Base-by-base conservation (phyloP, 805 yeast genomes). In the Schwanniomyces vanrijiae region DNA sequence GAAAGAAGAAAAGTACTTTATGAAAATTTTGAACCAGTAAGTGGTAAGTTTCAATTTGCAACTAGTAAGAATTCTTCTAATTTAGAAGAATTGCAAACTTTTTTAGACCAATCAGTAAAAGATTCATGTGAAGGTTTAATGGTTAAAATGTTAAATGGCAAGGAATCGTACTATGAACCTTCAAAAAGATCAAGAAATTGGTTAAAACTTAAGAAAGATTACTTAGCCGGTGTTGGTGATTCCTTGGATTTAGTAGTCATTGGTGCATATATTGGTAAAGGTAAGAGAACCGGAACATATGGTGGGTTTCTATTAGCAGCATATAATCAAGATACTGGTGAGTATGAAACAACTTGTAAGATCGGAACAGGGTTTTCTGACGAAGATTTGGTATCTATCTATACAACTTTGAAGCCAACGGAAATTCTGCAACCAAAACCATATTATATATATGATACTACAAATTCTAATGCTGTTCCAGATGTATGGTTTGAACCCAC, bases 311-410 rank as follows among this genome's bases (percentile, higher is more conserved):
- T 94, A 34, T 73, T 94, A 43, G 98, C 96, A 0, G 86, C 95
- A 25, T 92, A 90, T 61, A 94, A 94, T 59, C 83, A 83, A 46
- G 97, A 92, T 48, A 80, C 90, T 0, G 98, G 95, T 19, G 97
- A 91, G 59, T 90, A 80, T 62, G 98, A 94, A 65, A 88, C 97
- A 0, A 86, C 96, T 37, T 94, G 99, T 71, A 94, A 94, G 64
- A 91, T 95, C 46, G 99, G 99, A 41, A 94, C 99, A 0, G 99
- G 99, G 0, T 94, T 94, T 61, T 81, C 90, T 35, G 99, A 94
- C 54, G 97, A 71, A 53, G 78, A 83, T 59, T 74, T 94, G 47
- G 81, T 81, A 29, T 68, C 67, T 22, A 64, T 94, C 26, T 75
- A 84, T 56, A 78, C 76, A 21, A 73, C 73, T 42, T 74, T 94